phyloP scores from a whole-genome alignment of 2,329 filamentous ascomycete genomes.

The Aureobasidium mangrovei region DNA sequence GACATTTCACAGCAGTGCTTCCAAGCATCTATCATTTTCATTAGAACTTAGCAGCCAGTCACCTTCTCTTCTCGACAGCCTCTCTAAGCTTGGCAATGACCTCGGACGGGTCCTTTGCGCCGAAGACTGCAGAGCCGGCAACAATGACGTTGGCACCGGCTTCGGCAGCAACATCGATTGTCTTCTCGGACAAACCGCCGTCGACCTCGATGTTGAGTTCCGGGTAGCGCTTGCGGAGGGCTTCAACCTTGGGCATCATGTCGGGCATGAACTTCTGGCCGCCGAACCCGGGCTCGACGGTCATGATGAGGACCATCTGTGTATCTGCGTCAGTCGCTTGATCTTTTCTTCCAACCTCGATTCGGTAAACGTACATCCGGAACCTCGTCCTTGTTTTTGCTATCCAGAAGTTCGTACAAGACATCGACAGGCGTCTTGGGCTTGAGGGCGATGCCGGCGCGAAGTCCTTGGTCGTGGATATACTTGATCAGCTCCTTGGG shows the following conservation, averaged over 20 bases:
- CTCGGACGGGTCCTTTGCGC: slow-evolving; percentile 75
- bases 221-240: slow-evolving; percentile 74
- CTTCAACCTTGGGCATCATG: slow-evolving; percentile 86
- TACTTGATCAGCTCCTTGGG: slow-evolving; percentile 80
- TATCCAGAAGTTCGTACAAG: slow-evolving; percentile 81
- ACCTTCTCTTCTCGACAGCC: slow-evolving; percentile 58
- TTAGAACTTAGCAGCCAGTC: slow-evolving; percentile 13
- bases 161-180: slow-evolving; percentile 87
- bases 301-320: slow-evolving; percentile 98
- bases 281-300: slow-evolving; percentile 92
- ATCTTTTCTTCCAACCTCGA: background rate
- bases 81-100: slow-evolving; percentile 76
- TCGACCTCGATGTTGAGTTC: slow-evolving; percentile 96
- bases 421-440: slow-evolving; percentile 86
- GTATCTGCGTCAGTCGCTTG: background rate
- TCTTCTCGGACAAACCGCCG: slow-evolving; percentile 77
- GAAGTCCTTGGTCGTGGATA: slow-evolving; percentile 80
- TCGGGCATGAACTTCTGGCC: slow-evolving; percentile 98
- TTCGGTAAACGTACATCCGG: slow-evolving; percentile 66
- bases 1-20: too few species aligned
- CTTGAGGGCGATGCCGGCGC: slow-evolving; percentile 93
- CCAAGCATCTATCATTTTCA: too few species aligned
- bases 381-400: slow-evolving; percentile 59
- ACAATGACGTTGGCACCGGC: slow-evolving; percentile 98
- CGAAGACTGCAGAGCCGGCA: slow-evolving; percentile 91